Percentiles rank a stretch among this genome's conserved stretches.
Evolutionary conservation across 441 rosid species (phyloP).

Genomic region (Populus tomentosa): DNA sequence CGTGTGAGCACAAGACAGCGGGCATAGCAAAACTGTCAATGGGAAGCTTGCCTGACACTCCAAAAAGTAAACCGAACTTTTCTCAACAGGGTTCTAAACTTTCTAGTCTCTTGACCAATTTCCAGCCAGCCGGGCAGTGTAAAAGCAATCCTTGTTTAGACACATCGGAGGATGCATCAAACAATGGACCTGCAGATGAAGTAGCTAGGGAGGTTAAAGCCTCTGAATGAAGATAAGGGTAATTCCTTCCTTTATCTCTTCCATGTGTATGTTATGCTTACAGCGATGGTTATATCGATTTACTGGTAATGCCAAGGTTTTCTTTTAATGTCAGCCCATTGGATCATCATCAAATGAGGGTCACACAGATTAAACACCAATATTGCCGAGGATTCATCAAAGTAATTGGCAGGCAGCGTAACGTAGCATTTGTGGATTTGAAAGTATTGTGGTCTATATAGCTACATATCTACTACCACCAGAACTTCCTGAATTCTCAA

Average conservation of each 20-base stretch:
- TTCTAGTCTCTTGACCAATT: constrained; percentile 25
- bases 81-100: constrained; percentile 32
- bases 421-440: background rate
- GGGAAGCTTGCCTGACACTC: constrained; percentile 32
- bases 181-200: constrained; percentile 37
- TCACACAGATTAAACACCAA: background rate
- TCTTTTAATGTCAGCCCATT: constrained; percentile 37
- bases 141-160: constrained; percentile 31
- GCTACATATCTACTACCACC: background rate
- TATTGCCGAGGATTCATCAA: background rate
- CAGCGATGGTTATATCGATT: constrained; percentile 22
- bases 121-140: constrained; percentile 20
- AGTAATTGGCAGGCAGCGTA: background rate
- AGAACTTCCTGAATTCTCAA: background rate
- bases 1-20: constrained; percentile 35
- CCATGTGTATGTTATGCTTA: constrained; percentile 15
- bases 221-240: constrained; percentile 43
- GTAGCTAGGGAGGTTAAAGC: constrained; percentile 38
- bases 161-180: constrained; percentile 41
- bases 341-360: constrained; percentile 1
- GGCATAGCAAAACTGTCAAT: constrained; percentile 22
- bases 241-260: constrained; percentile 41
- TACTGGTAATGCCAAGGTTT: constrained; percentile 37
- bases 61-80: constrained; percentile 28
- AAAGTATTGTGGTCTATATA: background rate